phyloP scores from a whole-genome alignment of 768 basidiomycete genomes.

The Pleurotus salmoneostramineus region DNA sequence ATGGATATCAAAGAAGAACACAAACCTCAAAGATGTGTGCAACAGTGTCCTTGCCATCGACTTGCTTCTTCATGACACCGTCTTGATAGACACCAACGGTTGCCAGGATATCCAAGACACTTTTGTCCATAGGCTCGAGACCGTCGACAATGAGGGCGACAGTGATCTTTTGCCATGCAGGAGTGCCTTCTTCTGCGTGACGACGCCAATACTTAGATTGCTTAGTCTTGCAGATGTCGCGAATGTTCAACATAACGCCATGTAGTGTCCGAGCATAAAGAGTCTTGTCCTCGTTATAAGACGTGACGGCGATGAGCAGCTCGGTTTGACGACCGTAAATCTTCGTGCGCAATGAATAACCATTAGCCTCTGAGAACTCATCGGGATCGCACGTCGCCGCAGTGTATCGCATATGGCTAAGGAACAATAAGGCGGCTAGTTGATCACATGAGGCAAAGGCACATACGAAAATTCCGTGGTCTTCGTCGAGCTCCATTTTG shows the following conservation, averaged over 20 bases:
- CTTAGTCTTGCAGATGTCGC: constrained; percentile 95
- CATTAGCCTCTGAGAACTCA: constrained; percentile 74
- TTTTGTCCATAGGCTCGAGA: constrained; percentile 94
- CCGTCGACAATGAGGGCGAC: constrained; percentile 92
- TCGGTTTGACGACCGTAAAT: constrained; percentile 90
- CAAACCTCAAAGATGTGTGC: constrained; percentile 93
- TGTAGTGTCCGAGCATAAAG: constrained; percentile 81
- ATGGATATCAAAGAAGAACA: not conserved
- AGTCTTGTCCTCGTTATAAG: constrained; percentile 90
- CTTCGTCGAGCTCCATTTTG: constrained; percentile 64
- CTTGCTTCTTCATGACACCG: constrained; percentile 91
- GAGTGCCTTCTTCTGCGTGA: constrained; percentile 77
- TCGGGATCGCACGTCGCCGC: constrained; percentile 92
- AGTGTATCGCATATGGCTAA: constrained; percentile 89
- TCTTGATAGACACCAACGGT: constrained; percentile 94
- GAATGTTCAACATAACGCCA: constrained; percentile 96
- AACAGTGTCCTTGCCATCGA: constrained; percentile 84
- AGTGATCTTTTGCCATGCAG: constrained; percentile 88
- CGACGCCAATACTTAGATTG: constrained; percentile 90
- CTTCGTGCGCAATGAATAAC: constrained; percentile 83
- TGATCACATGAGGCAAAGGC: not conserved
- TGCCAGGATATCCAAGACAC: constrained; percentile 81
- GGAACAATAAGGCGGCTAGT: not conserved
- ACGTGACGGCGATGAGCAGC: constrained; percentile 90
- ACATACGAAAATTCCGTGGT: constrained; percentile 91